phyloP scores from a whole-genome alignment of 1,139 yeast species.

The Protomyces lactucae-debilis region DNA sequence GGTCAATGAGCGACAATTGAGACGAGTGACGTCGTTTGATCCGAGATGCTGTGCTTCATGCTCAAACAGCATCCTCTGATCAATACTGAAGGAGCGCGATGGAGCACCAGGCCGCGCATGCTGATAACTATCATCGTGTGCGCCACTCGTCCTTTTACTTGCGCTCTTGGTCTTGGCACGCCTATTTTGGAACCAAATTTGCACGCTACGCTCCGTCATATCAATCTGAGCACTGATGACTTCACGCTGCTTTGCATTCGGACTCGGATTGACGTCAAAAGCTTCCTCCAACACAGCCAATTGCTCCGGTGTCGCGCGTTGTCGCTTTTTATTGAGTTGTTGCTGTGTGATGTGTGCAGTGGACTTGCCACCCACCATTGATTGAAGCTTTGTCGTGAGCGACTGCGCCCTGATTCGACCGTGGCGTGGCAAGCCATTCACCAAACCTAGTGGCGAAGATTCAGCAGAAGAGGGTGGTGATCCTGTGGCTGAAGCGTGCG shows the following conservation, averaged over 20 bases:
- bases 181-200: slow-evolving; percentile 88
- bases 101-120: slow-evolving; percentile 48
- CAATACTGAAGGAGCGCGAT: slow-evolving; percentile 49
- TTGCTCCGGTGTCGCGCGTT: slow-evolving; percentile 75
- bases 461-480: neutral
- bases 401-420: neutral
- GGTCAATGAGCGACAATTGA: slow-evolving; percentile 35
- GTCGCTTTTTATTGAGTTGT: slow-evolving; percentile 43
- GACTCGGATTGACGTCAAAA: slow-evolving; percentile 62
- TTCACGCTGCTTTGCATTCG: slow-evolving; percentile 51
- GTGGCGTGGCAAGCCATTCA: neutral
- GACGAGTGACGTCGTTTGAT: slow-evolving; percentile 11
- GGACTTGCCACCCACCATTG: neutral
- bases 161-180: slow-evolving; percentile 33
- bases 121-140: slow-evolving; percentile 25
- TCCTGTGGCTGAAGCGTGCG: neutral
- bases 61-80: slow-evolving; percentile 46
- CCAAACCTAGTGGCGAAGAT: neutral
- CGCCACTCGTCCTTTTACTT: slow-evolving; percentile 30
- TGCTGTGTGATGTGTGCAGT: slow-evolving; percentile 41
- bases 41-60: neutral
- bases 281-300: slow-evolving; percentile 63
- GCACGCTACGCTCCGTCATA: slow-evolving; percentile 85
- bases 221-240: slow-evolving; percentile 69
- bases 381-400: neutral